A percentile compares a stretch with the other conserved stretches of the same genome.
phyloP scores from a whole-genome alignment of 306 rosid genomes.

The Rosa chinensis region DNA sequence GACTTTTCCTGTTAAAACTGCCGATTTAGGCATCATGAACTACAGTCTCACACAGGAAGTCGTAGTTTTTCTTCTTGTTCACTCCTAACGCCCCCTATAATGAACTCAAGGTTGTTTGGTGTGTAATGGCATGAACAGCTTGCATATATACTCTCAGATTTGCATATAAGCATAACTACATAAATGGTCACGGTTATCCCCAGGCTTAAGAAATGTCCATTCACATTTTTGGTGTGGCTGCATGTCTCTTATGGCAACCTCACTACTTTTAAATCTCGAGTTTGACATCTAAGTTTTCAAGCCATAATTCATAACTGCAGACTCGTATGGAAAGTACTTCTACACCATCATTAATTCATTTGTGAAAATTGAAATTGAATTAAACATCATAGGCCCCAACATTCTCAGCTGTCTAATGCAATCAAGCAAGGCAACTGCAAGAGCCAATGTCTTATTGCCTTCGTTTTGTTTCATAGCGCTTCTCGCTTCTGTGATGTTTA shows the following conservation, averaged over 20 bases:
- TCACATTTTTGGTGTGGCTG: slow-evolving; percentile 22
- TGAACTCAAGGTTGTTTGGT: slow-evolving; percentile 14
- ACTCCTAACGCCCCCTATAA: not conserved
- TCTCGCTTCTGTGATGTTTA: slow-evolving; percentile 4
- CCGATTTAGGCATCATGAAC: not conserved
- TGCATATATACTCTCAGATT: not conserved
- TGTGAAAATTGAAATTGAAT: not conserved
- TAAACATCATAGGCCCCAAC: not conserved
- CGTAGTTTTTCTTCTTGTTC: slow-evolving; percentile 1
- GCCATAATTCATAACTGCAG: not conserved
- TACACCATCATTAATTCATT: not conserved
- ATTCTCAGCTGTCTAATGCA: not conserved
- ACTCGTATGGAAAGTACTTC: not conserved
- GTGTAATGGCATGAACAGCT: slow-evolving; percentile 28
- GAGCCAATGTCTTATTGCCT: not conserved
- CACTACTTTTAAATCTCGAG: not conserved
- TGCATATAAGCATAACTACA: not conserved
- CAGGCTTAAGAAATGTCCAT: not conserved
- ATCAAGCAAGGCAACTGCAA: slow-evolving; percentile 16
- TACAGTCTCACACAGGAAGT: not conserved
- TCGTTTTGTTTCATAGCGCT: slow-evolving; percentile 10
- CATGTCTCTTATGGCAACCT: slow-evolving; percentile 7
- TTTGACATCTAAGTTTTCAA: not conserved
- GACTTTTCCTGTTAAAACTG: not conserved
- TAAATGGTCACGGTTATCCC: slow-evolving; percentile 18